Conservation (phyloP, 1,284 basidiomycete species). For the Moniliophthora roreri region DNA sequence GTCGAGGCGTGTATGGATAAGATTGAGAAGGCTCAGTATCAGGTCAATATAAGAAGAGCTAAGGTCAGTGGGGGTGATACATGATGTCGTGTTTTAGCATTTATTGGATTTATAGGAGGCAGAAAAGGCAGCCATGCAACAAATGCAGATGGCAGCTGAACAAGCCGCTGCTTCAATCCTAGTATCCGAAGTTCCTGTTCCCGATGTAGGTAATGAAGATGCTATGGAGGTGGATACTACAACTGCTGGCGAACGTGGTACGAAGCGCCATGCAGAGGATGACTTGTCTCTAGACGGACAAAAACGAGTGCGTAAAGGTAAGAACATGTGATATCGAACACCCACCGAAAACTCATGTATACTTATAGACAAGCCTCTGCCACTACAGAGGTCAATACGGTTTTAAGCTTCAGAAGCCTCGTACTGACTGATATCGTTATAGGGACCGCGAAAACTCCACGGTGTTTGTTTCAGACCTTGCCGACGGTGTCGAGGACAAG, state of each 20-base stretch:
- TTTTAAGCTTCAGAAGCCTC: background rate
- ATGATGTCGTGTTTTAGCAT: background rate
- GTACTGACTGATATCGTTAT: background rate
- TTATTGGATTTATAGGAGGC: slow-evolving; percentile 51
- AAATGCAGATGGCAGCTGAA: slow-evolving; percentile 51
- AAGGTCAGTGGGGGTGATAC: slow-evolving; percentile 46
- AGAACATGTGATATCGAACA: slow-evolving; percentile 36
- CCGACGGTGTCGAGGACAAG: slow-evolving; percentile 54
- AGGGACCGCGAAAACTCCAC: slow-evolving; percentile 97
- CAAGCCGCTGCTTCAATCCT: slow-evolving; percentile 36
- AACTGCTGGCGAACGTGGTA: slow-evolving; percentile 32
- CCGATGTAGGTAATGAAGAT: slow-evolving; percentile 21
- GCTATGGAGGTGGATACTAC: slow-evolving; percentile 56
- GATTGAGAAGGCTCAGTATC: slow-evolving; percentile 65
- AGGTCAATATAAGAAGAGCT: slow-evolving; percentile 62
- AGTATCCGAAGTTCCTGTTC: slow-evolving; percentile 31
- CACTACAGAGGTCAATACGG: slow-evolving; percentile 60
- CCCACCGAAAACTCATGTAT: slow-evolving; percentile 12
- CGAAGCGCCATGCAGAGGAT: slow-evolving; percentile 68
- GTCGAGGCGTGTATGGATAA: slow-evolving; percentile 69
- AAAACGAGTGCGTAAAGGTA: slow-evolving; percentile 55
- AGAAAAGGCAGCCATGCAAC: slow-evolving; percentile 51
- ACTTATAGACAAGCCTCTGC: slow-evolving; percentile 41
- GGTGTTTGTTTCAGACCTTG: slow-evolving; percentile 82
- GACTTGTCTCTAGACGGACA: slow-evolving; percentile 35